These are phyloP conservation scores for Ceratobasidium sp. DNA, from an alignment of 1,284 basidiomycete species.

Conservation along the genomic window DNA sequence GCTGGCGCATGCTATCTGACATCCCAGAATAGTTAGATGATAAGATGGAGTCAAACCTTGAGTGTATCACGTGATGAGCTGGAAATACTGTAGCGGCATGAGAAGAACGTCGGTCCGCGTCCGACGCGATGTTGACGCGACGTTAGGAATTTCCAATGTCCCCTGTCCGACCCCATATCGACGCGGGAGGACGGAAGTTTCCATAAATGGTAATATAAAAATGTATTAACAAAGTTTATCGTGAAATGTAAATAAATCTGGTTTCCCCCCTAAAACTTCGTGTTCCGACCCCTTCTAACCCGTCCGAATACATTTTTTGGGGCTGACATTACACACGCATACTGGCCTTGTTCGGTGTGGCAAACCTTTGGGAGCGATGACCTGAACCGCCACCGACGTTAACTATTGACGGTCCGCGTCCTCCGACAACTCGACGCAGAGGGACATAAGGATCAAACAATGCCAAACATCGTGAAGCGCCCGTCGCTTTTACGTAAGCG, in stretches of 20 bases:
- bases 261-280: background rate
- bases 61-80: too few species aligned
- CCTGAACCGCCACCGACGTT: too few species aligned
- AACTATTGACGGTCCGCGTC: too few species aligned
- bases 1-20: too few species aligned
- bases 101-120: background rate
- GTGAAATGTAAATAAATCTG: background rate
- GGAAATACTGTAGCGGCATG: background rate
- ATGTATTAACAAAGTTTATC: background rate
- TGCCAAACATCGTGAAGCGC: background rate
- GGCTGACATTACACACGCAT: too few species aligned
- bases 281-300: too few species aligned
- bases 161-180: background rate
- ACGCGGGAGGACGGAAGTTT: background rate
- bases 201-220: background rate
- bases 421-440: too few species aligned
- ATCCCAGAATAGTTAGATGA: too few species aligned
- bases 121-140: background rate
- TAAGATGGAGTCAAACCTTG: too few species aligned
- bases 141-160: conserved; percentile 2
- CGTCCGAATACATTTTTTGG: too few species aligned
- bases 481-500: conserved; percentile 3
- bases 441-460: background rate
- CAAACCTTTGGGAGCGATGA: too few species aligned
- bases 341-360: too few species aligned